Evolutionary conservation across 2,329 filamentous ascomycete species (phyloP), one percentile per base, ranked within the genome.

Genomic region (Cladosporium sp.): DNA sequence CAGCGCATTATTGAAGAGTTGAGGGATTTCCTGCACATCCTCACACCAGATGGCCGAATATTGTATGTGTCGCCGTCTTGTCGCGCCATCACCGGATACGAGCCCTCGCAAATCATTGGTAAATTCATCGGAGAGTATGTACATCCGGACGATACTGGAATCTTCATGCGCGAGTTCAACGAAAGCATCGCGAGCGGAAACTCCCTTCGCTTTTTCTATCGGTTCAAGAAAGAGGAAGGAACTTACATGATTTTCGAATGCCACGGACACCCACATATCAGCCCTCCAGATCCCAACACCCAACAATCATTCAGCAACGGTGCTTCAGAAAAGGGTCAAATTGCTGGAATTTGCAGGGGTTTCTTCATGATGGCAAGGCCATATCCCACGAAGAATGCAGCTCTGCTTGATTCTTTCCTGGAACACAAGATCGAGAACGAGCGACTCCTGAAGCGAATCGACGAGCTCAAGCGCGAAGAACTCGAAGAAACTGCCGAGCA

Each of bases 391-490:
- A 91, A 87, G 70, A 95, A 92, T 63, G 85, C 89, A 1, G 81
- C 80, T 3, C 76, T 96, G 9, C 76, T 96, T 16, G 91, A 97
- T 69, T 94, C 90, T 0, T 96, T 96, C 62, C 76, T 97, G 22
- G 92, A 97, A 67, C 91, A 96, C 72, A 96, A 96, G 69, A 92
- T 95, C 49, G 92, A 96, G 67, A 95, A 96, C 62, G 90, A 95
- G 71, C 82, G 91, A 4, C 70, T 97, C 42, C 83, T 82, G 61
- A 86, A 88, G 59, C 83, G 88, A 38, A 95, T 97, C 54, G 83
- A 85, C 15, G 89, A 94, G 69, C 74, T 96, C 49, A 88, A 87
- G 58, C 79, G 80, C 54, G 92, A 96, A 67, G 92, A 96, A 67
- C 82, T 85, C 50, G 87, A 91, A 49, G 91, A 94, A 53, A 77